phyloP scores from a whole-genome alignment of 169 alveolate genomes.

The Plasmodium gallinaceum region DNA sequence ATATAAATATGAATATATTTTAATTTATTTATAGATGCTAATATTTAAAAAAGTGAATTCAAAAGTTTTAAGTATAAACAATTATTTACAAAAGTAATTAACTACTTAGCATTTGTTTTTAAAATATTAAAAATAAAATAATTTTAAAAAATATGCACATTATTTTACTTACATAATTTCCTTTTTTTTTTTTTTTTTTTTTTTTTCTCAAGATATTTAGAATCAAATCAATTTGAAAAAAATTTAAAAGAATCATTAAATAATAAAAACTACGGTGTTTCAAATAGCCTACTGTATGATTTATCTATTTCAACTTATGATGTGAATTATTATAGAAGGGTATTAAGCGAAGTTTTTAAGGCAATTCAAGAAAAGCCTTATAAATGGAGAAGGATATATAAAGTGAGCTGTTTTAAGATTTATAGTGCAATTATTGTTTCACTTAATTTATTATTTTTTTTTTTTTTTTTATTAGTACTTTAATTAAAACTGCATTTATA shows the following conservation, averaged over 20 bases:
- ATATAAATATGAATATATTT: background rate
- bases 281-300: conserved; percentile 64
- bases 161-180: background rate
- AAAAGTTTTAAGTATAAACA: conserved; percentile 75
- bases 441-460: conserved; percentile 2
- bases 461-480: background rate
- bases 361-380: conserved; percentile 74
- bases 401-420: conserved; percentile 3
- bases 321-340: conserved; percentile 49
- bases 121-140: too few relatives aligned
- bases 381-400: conserved; percentile 70
- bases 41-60: conserved; percentile 73
- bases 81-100: conserved; percentile 68
- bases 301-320: conserved; percentile 73
- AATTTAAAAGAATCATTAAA: conserved; percentile 65
- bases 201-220: conserved; percentile 37
- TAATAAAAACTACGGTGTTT: conserved; percentile 70
- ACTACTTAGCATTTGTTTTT: too few relatives aligned
- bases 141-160: background rate
- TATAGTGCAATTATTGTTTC: background rate
- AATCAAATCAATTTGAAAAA: conserved; percentile 73
- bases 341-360: conserved; percentile 51
- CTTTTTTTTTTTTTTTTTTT: background rate
- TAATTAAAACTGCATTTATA: background rate
- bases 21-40: conserved; percentile 49